These are phyloP conservation scores for Malassezia equina DNA, from an alignment of 1,284 basidiomycete genomes.

Conservation along the genomic window DNA sequence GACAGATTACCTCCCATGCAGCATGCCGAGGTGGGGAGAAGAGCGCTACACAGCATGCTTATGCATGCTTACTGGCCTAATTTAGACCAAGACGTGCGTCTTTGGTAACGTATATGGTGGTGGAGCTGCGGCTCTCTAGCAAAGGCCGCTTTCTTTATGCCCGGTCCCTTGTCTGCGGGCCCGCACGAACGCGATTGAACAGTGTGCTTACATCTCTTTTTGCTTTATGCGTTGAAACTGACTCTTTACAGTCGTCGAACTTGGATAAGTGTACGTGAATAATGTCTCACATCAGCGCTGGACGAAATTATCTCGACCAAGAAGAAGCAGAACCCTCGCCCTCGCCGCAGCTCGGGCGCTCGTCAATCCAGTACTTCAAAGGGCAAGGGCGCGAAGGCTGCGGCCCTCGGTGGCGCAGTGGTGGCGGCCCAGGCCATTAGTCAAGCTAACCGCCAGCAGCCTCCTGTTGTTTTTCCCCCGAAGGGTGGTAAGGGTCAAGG, in stretches of 20 bases:
- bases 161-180: conserved; percentile 1
- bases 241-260: conserved; percentile 28
- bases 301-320: conserved; percentile 43
- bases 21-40: neutral
- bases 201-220: conserved; percentile 9
- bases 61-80: neutral
- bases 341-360: conserved; percentile 19
- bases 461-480: conserved; percentile 44
- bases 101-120: neutral
- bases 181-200: neutral
- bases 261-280: conserved; percentile 35
- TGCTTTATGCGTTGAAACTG: neutral
- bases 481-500: conserved; percentile 25
- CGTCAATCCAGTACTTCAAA: conserved; percentile 21
- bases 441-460: conserved; percentile 41
- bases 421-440: conserved; percentile 32
- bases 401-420: conserved; percentile 27
- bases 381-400: conserved; percentile 35
- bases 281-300: conserved; percentile 24
- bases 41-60: neutral
- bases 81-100: neutral
- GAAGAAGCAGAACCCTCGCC: conserved; percentile 29
- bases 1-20: neutral
- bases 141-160: neutral
- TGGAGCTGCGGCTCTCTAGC: neutral